A percentile compares a stretch with the other conserved stretches of the same genome.
Evolutionary conservation across 2,329 filamentous ascomycete species (phyloP).

Genomic region (Parasarocladium wereldwijsianum): DNA sequence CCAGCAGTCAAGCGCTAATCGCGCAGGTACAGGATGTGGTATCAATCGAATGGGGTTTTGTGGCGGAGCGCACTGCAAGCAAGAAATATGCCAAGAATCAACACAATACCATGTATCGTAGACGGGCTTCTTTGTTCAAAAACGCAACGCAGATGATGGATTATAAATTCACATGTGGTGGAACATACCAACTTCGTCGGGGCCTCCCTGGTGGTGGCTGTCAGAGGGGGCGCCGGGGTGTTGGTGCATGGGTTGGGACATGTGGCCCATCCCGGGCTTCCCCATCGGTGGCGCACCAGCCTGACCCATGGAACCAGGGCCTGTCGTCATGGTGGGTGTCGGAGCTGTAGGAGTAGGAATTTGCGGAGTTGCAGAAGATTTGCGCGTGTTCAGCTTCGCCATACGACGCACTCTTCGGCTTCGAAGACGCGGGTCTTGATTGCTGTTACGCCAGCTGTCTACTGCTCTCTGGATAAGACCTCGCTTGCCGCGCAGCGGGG

Average conservation of each 20-base stretch:
- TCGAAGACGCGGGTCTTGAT: conserved; percentile 81
- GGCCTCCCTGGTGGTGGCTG: conserved; percentile 49
- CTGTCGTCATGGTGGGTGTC: conserved; percentile 47
- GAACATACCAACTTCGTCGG: conserved; percentile 96
- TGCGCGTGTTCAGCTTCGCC: conserved; percentile 89
- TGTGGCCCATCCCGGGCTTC: conserved; percentile 50
- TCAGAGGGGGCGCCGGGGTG: conserved; percentile 17
- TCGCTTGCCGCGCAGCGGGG: conserved; percentile 79
- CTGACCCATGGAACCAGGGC: conserved; percentile 47
- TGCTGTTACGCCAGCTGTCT: conserved; percentile 98
- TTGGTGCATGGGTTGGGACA: conserved; percentile 59
- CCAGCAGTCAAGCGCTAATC: not conserved
- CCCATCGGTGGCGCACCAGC: conserved; percentile 40
- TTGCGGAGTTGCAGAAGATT: conserved; percentile 49
- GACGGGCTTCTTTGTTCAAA: no score
- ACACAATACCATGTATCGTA: no score
- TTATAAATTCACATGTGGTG: conserved; percentile 66
- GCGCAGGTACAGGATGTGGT: conserved; percentile 8
- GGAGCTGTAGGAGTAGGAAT: conserved; percentile 43
- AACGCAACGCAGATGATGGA: conserved; percentile 16
- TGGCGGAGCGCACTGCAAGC: conserved; percentile 11
- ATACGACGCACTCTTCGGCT: conserved; percentile 86
- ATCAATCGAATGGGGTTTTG: conserved; percentile 6
- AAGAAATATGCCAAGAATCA: conserved; percentile 15
- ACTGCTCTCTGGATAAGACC: conserved; percentile 94